phyloP scores from a whole-genome alignment of 768 basidiomycete species.

The Kwoniella sp. region DNA sequence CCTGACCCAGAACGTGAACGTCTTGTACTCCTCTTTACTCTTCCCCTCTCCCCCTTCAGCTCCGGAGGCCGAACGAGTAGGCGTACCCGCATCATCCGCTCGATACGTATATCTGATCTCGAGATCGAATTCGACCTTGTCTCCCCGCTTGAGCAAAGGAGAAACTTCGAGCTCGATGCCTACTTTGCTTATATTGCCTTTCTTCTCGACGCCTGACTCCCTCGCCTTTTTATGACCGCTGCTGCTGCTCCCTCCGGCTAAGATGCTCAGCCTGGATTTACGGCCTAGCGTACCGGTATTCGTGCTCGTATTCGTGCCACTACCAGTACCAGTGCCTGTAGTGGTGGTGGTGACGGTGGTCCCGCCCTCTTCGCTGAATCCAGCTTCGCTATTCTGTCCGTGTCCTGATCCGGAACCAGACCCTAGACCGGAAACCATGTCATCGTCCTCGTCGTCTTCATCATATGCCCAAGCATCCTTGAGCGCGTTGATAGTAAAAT shows the following conservation, averaged over 20 bases:
- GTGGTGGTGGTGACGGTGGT: constrained; percentile 38
- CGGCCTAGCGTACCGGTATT: constrained; percentile 56
- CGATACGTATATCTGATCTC: constrained; percentile 91
- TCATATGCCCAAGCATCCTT: constrained; percentile 99
- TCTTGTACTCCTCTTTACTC: constrained; percentile 47
- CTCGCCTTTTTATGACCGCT: constrained; percentile 35
- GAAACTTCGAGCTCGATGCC: constrained; percentile 85
- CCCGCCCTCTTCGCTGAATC: constrained; percentile 58
- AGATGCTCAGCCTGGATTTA: constrained; percentile 32
- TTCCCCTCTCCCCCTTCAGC: constrained; percentile 20
- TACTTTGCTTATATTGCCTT: constrained; percentile 88
- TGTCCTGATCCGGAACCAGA: constrained; percentile 1
- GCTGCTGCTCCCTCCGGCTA: constrained; percentile 13
- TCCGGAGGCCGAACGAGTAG: constrained; percentile 6
- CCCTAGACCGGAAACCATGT: constrained; percentile 43
- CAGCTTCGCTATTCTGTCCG: constrained; percentile 58
- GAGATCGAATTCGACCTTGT: constrained; percentile 77
- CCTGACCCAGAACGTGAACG: constrained; percentile 51
- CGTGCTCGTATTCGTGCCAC: background rate
- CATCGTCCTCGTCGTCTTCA: constrained; percentile 72
- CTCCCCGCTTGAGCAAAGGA: constrained; percentile 72
- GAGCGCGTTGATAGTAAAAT: constrained; percentile 83
- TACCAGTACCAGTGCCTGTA: background rate
- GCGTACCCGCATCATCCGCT: constrained; percentile 67
- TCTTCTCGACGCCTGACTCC: constrained; percentile 81